A percentile compares a stretch with the other conserved stretches of the same genome.
Evolutionary conservation across 1,284 basidiomycete genomes (phyloP).

Genomic region (Termitomyces sp.): DNA sequence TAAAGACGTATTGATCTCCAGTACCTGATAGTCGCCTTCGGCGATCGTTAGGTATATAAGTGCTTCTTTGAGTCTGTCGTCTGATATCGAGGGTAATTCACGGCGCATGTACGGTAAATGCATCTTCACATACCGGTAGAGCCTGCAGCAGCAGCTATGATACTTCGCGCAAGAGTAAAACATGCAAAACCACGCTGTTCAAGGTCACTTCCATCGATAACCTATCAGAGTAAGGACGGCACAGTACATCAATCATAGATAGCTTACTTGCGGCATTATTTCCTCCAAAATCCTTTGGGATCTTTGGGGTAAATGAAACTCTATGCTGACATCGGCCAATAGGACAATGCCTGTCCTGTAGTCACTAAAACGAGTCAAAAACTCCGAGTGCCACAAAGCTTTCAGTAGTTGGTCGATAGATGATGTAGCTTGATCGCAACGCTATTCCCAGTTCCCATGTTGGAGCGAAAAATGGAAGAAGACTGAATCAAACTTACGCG

Average conservation of each 20-base stretch:
- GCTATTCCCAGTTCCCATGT: conserved; percentile 26
- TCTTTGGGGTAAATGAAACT: conserved; percentile 68
- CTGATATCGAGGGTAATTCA: conserved; percentile 22
- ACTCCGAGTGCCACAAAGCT: conserved; percentile 75
- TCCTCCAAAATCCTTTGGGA: conserved; percentile 63
- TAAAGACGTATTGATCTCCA: conserved; percentile 56
- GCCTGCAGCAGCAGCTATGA: conserved; percentile 44
- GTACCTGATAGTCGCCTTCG: conserved; percentile 53
- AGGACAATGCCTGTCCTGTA: conserved; percentile 66
- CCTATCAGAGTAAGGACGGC: conserved; percentile 31
- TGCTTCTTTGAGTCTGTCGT: conserved; percentile 48
- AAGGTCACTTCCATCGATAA: conserved; percentile 64
- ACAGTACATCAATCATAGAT: neutral
- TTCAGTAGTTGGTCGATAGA: conserved; percentile 63
- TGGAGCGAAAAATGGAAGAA: conserved; percentile 9
- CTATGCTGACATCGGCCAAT: conserved; percentile 69
- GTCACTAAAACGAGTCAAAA: conserved; percentile 58
- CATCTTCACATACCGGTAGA: conserved; percentile 26
- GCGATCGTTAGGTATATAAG: conserved; percentile 57
- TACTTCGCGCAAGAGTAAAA: conserved; percentile 67
- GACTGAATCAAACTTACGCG: conserved; percentile 38
- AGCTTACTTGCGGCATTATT: conserved; percentile 67
- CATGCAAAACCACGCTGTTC: conserved; percentile 73
- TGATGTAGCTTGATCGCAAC: conserved; percentile 54
- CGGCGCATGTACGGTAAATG: neutral